Evolutionary conservation across 192 early-diverging fungal species (phyloP).

Genomic region (Lobosporangium transversale): DNA sequence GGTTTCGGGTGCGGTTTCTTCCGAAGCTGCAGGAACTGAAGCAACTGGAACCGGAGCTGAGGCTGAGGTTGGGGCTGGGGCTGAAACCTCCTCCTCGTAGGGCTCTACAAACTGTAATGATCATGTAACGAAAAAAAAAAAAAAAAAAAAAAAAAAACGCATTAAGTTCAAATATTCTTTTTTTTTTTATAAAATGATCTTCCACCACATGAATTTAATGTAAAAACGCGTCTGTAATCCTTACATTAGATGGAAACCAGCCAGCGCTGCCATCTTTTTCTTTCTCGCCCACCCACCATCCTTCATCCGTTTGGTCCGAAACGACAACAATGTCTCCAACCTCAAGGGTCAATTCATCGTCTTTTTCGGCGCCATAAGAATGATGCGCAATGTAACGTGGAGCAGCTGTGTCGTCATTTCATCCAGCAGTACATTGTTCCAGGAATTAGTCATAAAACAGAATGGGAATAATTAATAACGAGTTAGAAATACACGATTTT

Average conservation of each 20-base stretch:
- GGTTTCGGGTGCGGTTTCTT: constrained; percentile 2
- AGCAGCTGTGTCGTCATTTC: too few relatives aligned
- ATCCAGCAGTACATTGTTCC: too few relatives aligned
- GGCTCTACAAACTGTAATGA: constrained; percentile 50
- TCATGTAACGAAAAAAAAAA: too few relatives aligned
- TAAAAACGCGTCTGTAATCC: not conserved
- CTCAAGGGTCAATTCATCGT: constrained; percentile 71
- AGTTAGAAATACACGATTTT: too few relatives aligned
- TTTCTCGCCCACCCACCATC: constrained; percentile 61
- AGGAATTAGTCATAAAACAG: too few relatives aligned
- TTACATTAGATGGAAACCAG: constrained; percentile 62
- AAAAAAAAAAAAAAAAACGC: too few relatives aligned
- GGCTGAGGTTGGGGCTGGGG: not conserved
- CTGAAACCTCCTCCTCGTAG: constrained; percentile 9
- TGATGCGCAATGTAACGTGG: constrained; percentile 54
- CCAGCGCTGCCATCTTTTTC: constrained; percentile 50
- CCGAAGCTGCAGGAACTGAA: not conserved
- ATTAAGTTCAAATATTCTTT: too few relatives aligned
- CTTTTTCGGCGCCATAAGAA: constrained; percentile 65
- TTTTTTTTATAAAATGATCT: not conserved
- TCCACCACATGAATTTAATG: not conserved
- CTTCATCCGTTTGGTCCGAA: constrained; percentile 62
- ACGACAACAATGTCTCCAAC: constrained; percentile 68
- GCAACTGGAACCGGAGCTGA: constrained; percentile 5
- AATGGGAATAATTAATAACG: too few relatives aligned